A percentile compares a stretch with the other conserved stretches of the same genome.
These are phyloP conservation scores for Myrica gale DNA, from an alignment of 306 rosid genomes.

Conservation along the genomic window DNA sequence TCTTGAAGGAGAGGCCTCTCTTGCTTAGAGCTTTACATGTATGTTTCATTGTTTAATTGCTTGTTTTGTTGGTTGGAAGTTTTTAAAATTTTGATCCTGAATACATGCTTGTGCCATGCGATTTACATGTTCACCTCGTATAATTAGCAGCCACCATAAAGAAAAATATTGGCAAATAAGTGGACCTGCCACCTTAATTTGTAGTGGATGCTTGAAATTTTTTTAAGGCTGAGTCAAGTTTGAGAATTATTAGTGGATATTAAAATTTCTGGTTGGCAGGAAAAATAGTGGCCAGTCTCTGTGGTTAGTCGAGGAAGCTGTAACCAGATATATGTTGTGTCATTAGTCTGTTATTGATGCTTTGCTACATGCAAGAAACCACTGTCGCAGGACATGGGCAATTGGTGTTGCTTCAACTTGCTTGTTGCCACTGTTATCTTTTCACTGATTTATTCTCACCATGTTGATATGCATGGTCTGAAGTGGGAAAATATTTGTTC, in stretches of 20 bases:
- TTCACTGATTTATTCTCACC: neutral
- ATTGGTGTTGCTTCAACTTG: too few relatives aligned
- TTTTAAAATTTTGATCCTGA: constrained; percentile 3
- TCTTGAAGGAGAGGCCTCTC: constrained; percentile 69
- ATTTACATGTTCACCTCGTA: neutral
- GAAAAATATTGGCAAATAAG: neutral
- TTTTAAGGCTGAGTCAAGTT: constrained; percentile 3
- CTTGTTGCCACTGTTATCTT: neutral
- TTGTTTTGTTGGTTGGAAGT: constrained; percentile 2
- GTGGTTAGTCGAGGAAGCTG: neutral
- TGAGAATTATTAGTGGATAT: constrained; percentile 9
- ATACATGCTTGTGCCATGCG: neutral
- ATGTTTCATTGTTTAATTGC: constrained; percentile 32
- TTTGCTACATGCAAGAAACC: neutral
- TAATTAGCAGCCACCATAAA: neutral
- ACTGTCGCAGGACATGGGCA: too few relatives aligned
- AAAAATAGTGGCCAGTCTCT: neutral
- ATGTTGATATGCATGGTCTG: neutral
- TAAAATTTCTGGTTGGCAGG: neutral
- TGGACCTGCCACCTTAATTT: neutral
- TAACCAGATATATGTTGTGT: neutral
- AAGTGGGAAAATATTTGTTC: neutral
- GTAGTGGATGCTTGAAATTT: neutral
- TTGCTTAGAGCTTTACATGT: constrained; percentile 87
- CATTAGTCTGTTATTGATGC: neutral